Base-by-base conservation (phyloP, 176 grass and related monocot genomes). In the Rhipidocladum racemiflorum region DNA sequence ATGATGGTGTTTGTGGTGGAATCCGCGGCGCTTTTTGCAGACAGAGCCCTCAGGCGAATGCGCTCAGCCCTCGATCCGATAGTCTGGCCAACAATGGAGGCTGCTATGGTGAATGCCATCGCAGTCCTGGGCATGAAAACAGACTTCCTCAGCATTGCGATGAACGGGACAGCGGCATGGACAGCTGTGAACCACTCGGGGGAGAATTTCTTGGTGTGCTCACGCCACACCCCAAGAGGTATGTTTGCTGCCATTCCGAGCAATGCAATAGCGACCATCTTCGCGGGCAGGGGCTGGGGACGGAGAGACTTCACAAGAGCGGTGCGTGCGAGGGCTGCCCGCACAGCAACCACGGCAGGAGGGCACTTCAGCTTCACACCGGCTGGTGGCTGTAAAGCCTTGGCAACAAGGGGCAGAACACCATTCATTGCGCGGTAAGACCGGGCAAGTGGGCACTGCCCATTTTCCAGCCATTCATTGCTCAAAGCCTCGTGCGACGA, bases 311-410 rank as follows among this genome's bases (percentile, higher is more conserved):
- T 99, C 79, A 95, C 92, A 4, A 95, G 85, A 11, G 85, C 78
- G 14, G 92, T 93, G 21, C 91, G 88, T n/a, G 93, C 87, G 49
- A 99, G 87, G 72, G 91, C 93, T 50, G 96, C 93, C 17, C 93
- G 85, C 3, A 21, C 87, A 83, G 96, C 96, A 55, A 99, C 85
- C 9, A 95, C 66, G 53, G 89, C 93, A 74, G 82, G 93, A 1
- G 96, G 96, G 44, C 93, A 99, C 75, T 88, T 99, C n/a, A 99
- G 18, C 81, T 99, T 99, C 78, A 99, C 77, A 24, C 96, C 96
- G 57, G 85, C 78, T 10, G 91, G 89, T 53, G 89, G 96, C 72
- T 86, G 85, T 65, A 95, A 75, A 18, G 84, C 89, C 83, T 93
- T 90, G n/a, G 91, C 85, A 3, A 99, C 96, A 74, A 99, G 91